Base-by-base conservation (phyloP, 371 early-diverging fungal genomes). In the Lichtheimia corymbifera region DNA sequence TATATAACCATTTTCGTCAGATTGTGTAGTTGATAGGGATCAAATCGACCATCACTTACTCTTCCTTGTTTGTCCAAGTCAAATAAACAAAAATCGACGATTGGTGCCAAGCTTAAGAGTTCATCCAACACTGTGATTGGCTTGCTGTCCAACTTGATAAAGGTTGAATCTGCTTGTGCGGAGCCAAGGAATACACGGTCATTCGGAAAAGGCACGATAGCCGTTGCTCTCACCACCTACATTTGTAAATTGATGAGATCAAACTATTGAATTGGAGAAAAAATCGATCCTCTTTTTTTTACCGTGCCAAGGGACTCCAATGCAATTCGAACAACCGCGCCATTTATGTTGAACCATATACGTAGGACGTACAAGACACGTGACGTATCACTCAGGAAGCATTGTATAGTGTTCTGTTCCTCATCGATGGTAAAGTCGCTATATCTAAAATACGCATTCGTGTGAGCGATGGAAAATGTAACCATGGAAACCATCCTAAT, bases 71-170 rank as follows among this genome's bases (percentile, higher is more conserved):
- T 84, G 47, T 91, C 91, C 9, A 83, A 54, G 69, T 93, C 91
- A 18, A 90, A 87, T 14, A 95, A 83, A 57, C 88, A 85, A 71
- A 97, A 91, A 66, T 97, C 97, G 0, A 81, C 72, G 6, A 97
- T 86, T 0, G 98, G 98, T 2, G 88, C 91, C 45, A 96, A 71
- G 67, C 93, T 95, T 22, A 82, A 61, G 58, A 82, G 91, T 4
- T 83, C 79, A 41, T 92, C 85, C 42, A 88, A 43, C 3, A 84
- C 63, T 14, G 86, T 73, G 0, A 94, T 12, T 14, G 61, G 77
- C 13, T 64, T 64, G 5, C 74, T 77, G 5, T 62, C 30, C 9
- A 92, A 56, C 41, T 71, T 59, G 3, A 91, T 72, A 4, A 97
- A 68, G 55, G 86, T 82, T 11, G 96, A 92, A 73, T 97, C 96